Percentiles rank a stretch among this genome's conserved stretches.
Evolutionary conservation across 768 basidiomycete species (phyloP).

Genomic region (Lactarius akahatsu): DNA sequence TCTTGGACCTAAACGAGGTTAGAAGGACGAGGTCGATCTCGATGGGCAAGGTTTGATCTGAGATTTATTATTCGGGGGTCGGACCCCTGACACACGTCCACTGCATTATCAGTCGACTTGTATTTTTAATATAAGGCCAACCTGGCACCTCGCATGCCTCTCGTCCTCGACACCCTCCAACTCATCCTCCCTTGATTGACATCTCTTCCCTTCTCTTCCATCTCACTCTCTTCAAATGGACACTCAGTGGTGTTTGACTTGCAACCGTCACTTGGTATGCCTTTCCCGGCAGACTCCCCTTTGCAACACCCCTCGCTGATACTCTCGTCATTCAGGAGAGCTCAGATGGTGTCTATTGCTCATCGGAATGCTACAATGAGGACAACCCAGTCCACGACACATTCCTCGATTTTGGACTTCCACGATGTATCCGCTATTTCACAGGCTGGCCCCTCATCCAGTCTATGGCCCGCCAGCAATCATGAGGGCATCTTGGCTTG

Average conservation of each 20-base stretch:
- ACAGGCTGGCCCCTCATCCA: constrained; percentile 16
- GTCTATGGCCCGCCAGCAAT: constrained; percentile 37
- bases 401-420: constrained; percentile 25
- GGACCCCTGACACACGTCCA: constrained; percentile 16
- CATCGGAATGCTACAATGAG: constrained; percentile 43
- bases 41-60: constrained; percentile 22
- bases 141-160: constrained; percentile 12
- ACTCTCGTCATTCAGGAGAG: constrained; percentile 34
- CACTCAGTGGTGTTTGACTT: constrained; percentile 70
- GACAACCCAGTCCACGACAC: constrained; percentile 32
- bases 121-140: constrained; percentile 27
- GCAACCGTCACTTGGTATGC: constrained; percentile 59
- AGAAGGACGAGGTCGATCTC: constrained; percentile 28
- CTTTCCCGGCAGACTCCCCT: constrained; percentile 6
- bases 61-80: constrained; percentile 29
- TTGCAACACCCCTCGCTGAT: constrained; percentile 29
- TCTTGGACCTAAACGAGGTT: constrained; percentile 23
- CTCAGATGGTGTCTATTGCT: constrained; percentile 52
- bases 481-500: constrained; percentile 46
- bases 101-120: constrained; percentile 11
- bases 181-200: constrained; percentile 30
- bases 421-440: constrained; percentile 11
- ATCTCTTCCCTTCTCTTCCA: constrained; percentile 20
- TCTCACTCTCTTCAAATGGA: constrained; percentile 45
- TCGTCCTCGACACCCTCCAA: constrained; percentile 19